Base-by-base conservation (phyloP, 1,284 basidiomycete species). In the Lignosus rhinocerotis region DNA sequence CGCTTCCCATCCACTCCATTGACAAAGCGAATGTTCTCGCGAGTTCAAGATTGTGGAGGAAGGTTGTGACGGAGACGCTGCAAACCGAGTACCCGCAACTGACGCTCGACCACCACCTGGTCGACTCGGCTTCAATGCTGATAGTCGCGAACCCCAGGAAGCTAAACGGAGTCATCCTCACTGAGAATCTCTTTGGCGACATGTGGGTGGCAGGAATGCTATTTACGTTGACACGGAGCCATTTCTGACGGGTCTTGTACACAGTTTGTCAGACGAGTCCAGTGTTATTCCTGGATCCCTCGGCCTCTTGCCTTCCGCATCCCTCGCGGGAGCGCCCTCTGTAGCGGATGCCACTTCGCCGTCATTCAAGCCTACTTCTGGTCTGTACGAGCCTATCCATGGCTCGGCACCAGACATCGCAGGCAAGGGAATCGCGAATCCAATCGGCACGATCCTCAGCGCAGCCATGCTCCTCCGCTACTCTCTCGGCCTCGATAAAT, bases 1-100 rank as follows among this genome's bases (percentile, higher is more conserved):
- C 96, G 17, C 82, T 96, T 48, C 82, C 87, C 47, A 88, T 99
- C 60, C 93, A 95, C 75, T 96, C 94, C 2, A 85, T 99, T 74
- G 97, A 99, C 82, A 99, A 99, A 78, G 97, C 97, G 57, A 99
- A 99, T 74, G 97, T 99, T 32, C 86, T 99, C 52, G 97, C 97
- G 41, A 94, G 89, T 68, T 96, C 93, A 42, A 82, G 97, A 49
- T 79, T 99, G 48, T 99, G 97, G 97, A 82, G 97, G 58, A 94
- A 89, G 72, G 90, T 93, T 32, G 94, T 96, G 55, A 90, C 84
- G 2, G 92, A 96, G 71, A 87, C 92, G 12, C 76, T 96, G 67
- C 77, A 83, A 58, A 83, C 83, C 39, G 95, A 98, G 74, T 97
- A 91, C 75, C 94, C 95, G 10, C 87, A 94, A 69, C 75, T 98